phyloP scores from a whole-genome alignment of 768 basidiomycete genomes.

The Boletus tomentosulus region DNA sequence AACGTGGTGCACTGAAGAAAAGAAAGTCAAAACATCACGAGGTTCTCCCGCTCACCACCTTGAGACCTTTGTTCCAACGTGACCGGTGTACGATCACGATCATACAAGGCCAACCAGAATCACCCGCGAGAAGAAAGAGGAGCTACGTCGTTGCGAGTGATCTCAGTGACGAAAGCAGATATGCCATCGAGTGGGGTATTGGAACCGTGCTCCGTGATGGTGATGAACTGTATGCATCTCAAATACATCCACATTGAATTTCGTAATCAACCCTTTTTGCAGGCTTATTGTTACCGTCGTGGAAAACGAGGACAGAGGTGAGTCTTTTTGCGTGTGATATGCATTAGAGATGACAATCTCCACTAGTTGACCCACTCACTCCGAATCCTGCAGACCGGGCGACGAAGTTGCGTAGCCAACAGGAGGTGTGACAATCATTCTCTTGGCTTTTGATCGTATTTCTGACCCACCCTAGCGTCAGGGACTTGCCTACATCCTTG shows the following conservation, averaged over 20 bases:
- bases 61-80: constrained; percentile 80
- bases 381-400: constrained; percentile 73
- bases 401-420: constrained; percentile 80
- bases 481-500: constrained; percentile 81
- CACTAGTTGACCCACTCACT: constrained; percentile 59
- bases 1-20: constrained; percentile 40
- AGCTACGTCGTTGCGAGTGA: constrained; percentile 91
- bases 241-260: neutral
- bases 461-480: constrained; percentile 57
- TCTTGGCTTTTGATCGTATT: constrained; percentile 3
- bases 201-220: constrained; percentile 94
- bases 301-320: constrained; percentile 89
- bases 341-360: constrained; percentile 4
- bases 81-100: constrained; percentile 90
- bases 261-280: neutral
- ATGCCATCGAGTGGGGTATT: constrained; percentile 97
- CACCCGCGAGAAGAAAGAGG: constrained; percentile 53
- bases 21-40: constrained; percentile 64
- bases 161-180: constrained; percentile 88
- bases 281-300: constrained; percentile 85
- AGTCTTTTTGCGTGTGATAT: constrained; percentile 15
- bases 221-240: constrained; percentile 65
- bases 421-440: constrained; percentile 59
- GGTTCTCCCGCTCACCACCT: constrained; percentile 59
- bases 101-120: constrained; percentile 77